phyloP scores from a whole-genome alignment of 495 filamentous ascomycete genomes.

The Hypomontagnella monticulosa region DNA sequence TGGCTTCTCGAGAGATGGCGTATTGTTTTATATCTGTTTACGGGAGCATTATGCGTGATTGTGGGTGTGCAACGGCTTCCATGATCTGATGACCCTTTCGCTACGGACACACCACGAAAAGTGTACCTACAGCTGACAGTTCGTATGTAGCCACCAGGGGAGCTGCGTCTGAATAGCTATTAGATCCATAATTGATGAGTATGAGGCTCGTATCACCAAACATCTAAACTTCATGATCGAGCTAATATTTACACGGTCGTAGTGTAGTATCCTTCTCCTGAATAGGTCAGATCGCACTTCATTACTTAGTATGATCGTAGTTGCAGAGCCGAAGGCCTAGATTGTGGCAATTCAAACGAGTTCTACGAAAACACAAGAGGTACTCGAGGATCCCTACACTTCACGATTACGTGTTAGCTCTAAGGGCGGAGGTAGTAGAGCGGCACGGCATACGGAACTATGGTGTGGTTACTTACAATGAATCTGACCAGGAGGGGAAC shows the following conservation, averaged over 20 bases:
- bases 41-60: conserved; percentile 33
- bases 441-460: conserved; percentile 23
- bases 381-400: conserved; percentile 2
- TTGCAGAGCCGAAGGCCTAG: conserved; percentile 5
- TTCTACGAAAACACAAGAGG: background rate
- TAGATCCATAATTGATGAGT: conserved; percentile 12
- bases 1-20: conserved; percentile 17
- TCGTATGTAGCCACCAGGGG: conserved; percentile 9
- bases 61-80: conserved; percentile 19
- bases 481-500: conserved; percentile 23
- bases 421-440: conserved; percentile 10
- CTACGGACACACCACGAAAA: conserved; percentile 28
- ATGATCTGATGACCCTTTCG: conserved; percentile 35
- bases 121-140: conserved; percentile 17
- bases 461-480: conserved; percentile 18
- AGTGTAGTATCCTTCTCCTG: conserved; percentile 17
- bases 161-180: conserved; percentile 8
- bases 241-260: conserved; percentile 8
- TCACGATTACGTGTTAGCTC: conserved; percentile 6
- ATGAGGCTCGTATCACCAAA: conserved; percentile 26
- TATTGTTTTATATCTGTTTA: conserved; percentile 40
- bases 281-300: conserved; percentile 11
- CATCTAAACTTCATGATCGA: conserved; percentile 31
- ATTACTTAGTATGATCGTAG: conserved; percentile 7
- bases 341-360: background rate